These are phyloP conservation scores for Melanogaster broomeanus DNA, from an alignment of 768 basidiomycete species.

Conservation along the genomic window DNA sequence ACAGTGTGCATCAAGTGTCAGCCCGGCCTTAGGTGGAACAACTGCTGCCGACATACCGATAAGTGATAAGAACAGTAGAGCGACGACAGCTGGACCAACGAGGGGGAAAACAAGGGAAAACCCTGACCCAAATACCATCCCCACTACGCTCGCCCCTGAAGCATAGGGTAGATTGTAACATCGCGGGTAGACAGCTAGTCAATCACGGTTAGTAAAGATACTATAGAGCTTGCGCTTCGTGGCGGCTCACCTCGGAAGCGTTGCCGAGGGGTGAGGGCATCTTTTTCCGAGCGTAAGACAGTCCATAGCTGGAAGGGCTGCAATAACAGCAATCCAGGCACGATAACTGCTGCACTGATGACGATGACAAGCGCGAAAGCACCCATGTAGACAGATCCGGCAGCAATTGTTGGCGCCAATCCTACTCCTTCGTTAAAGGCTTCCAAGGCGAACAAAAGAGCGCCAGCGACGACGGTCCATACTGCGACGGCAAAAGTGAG, in stretches of 20 bases:
- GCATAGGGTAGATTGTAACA: slow-evolving; percentile 71
- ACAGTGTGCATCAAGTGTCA: neutral
- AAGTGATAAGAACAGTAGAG: slow-evolving; percentile 65
- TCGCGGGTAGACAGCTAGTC: slow-evolving; percentile 67
- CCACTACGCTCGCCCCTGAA: slow-evolving; percentile 64
- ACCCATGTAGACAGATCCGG: slow-evolving; percentile 73
- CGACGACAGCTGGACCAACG: slow-evolving; percentile 66
- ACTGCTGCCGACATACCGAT: slow-evolving; percentile 49
- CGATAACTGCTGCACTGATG: slow-evolving; percentile 64
- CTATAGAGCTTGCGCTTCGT: neutral
- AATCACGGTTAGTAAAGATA: slow-evolving; percentile 1
- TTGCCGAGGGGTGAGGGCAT: slow-evolving; percentile 74
- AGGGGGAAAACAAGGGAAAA: slow-evolving; percentile 79
- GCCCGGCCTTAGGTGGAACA: neutral
- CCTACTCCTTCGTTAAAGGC: slow-evolving; percentile 47
- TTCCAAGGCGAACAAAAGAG: slow-evolving; percentile 67
- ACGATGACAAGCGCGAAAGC: slow-evolving; percentile 58
- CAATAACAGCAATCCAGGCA: slow-evolving; percentile 72
- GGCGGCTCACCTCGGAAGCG: slow-evolving; percentile 65
- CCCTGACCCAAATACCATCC: slow-evolving; percentile 69
- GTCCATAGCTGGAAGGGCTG: slow-evolving; percentile 66
- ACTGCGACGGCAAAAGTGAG: slow-evolving; percentile 53
- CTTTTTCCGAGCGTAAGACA: slow-evolving; percentile 54
- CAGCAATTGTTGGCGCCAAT: slow-evolving; percentile 52
- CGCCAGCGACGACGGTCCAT: slow-evolving; percentile 67